These are phyloP conservation scores for Akebia trifoliata DNA, from an alignment of 164 flowering plant genomes.

Conservation along the genomic window DNA sequence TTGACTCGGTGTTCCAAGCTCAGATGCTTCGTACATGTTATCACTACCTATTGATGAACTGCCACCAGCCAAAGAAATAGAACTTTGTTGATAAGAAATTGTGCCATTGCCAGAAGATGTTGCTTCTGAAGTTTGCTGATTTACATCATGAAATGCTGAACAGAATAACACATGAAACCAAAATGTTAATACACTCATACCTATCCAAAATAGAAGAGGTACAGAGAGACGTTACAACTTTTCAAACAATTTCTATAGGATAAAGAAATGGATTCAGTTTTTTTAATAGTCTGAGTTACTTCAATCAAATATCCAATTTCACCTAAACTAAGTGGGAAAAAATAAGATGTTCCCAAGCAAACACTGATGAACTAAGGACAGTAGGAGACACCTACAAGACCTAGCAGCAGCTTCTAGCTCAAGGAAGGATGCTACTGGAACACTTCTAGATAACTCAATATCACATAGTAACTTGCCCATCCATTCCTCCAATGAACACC, in stretches of 20 bases:
- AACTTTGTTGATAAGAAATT: constrained; percentile 33
- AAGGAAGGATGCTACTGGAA: constrained; percentile 84
- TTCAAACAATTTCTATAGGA: too few relatives aligned
- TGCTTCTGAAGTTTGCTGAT: constrained; percentile 34
- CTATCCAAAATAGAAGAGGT: background rate
- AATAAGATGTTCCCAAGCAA: constrained; percentile 1
- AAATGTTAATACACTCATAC: constrained; percentile 1
- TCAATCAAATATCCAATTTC: too few relatives aligned
- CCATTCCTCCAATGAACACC: constrained; percentile 93
- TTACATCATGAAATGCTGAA: constrained; percentile 76
- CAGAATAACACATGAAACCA: constrained; percentile 1
- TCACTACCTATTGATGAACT: constrained; percentile 82
- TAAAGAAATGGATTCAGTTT: too few relatives aligned
- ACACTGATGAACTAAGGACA: background rate
- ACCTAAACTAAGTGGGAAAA: background rate
- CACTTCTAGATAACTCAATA: constrained; percentile 85
- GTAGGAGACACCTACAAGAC: constrained; percentile 64
- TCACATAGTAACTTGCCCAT: constrained; percentile 80
- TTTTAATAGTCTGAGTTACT: too few relatives aligned
- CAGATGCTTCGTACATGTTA: constrained; percentile 81
- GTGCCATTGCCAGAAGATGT: constrained; percentile 32
- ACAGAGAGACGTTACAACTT: too few relatives aligned
- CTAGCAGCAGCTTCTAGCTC: constrained; percentile 99
- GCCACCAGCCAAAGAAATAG: constrained; percentile 44
- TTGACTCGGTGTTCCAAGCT: constrained; percentile 70